Conservation (phyloP, 306 rosid species). For the Cicer cuneatum region DNA sequence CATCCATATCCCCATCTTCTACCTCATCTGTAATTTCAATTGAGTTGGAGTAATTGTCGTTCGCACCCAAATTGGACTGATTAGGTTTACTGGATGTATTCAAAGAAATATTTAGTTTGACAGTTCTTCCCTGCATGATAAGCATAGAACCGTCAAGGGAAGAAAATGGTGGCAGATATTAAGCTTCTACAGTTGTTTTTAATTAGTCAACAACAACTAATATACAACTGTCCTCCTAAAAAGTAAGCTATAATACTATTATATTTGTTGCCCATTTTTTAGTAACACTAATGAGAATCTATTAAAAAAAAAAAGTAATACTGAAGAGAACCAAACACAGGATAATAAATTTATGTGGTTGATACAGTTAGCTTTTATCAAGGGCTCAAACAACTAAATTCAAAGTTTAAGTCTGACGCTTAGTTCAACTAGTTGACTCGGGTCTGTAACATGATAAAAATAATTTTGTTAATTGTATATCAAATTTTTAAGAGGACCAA, state of each 20-base stretch:
- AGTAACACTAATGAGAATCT: slow-evolving; percentile 21
- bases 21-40: slow-evolving; percentile 47
- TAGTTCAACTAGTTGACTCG: slow-evolving; percentile 30
- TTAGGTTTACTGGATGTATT: slow-evolving; percentile 52
- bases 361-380: slow-evolving; percentile 24
- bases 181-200: slow-evolving; percentile 37
- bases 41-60: slow-evolving; percentile 45
- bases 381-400: slow-evolving; percentile 25
- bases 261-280: slow-evolving; percentile 9
- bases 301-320: background rate
- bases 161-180: slow-evolving; percentile 43
- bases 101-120: slow-evolving; percentile 62
- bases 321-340: slow-evolving; percentile 25
- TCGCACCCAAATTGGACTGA: slow-evolving; percentile 48
- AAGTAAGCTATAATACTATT: slow-evolving; percentile 5
- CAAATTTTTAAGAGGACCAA: slow-evolving; percentile 25
- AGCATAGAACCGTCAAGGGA: slow-evolving; percentile 45
- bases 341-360: background rate
- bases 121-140: slow-evolving; percentile 73
- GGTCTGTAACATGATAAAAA: slow-evolving; percentile 31
- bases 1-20: slow-evolving; percentile 87
- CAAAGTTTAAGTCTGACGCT: slow-evolving; percentile 20
- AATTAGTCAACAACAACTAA: slow-evolving; percentile 23
- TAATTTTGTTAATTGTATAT: slow-evolving; percentile 20
- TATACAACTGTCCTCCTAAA: slow-evolving; percentile 31